Conservation (phyloP, 495 filamentous ascomycete species). For the Parathielavia hyrcaniae region DNA sequence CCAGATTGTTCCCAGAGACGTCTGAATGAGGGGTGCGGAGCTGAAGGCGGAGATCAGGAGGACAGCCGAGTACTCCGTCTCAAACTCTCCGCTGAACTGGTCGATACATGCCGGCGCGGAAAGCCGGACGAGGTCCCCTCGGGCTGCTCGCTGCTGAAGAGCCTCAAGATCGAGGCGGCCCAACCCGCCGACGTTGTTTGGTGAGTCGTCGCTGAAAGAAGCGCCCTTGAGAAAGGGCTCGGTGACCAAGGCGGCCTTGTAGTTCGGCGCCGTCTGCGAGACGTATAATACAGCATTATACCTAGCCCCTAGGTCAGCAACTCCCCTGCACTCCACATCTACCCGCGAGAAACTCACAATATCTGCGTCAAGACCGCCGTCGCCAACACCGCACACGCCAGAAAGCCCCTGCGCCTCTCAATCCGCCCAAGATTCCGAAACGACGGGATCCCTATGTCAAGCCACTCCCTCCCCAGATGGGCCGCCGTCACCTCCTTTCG, state of each 20-base stretch:
- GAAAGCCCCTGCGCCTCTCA: slow-evolving; percentile 30
- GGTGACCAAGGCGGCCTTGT: slow-evolving; percentile 36
- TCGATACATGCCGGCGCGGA: slow-evolving; percentile 26
- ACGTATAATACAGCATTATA: slow-evolving; percentile 45
- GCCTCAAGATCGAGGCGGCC: slow-evolving; percentile 31
- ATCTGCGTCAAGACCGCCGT: slow-evolving; percentile 37
- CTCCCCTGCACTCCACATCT: background rate
- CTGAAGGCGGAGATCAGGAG: slow-evolving; percentile 32
- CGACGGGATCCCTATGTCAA: slow-evolving; percentile 51
- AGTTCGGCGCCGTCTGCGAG: slow-evolving; percentile 31
- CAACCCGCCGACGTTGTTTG: slow-evolving; percentile 30
- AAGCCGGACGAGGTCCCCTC: slow-evolving; percentile 26
- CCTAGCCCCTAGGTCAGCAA: slow-evolving; percentile 23
- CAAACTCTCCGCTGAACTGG: slow-evolving; percentile 30
- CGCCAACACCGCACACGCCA: slow-evolving; percentile 37
- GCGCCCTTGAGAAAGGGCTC: slow-evolving; percentile 35
- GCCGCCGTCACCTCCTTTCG: slow-evolving; percentile 46
- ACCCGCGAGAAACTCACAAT: slow-evolving; percentile 33
- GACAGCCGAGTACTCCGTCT: slow-evolving; percentile 30
- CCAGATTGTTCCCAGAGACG: slow-evolving; percentile 11
- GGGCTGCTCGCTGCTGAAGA: slow-evolving; percentile 32
- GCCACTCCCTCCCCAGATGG: slow-evolving; percentile 42
- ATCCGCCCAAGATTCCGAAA: slow-evolving; percentile 44
- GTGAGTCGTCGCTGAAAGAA: slow-evolving; percentile 33
- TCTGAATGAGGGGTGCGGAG: slow-evolving; percentile 33